Percentiles rank a stretch among this genome's conserved stretches.
Conservation (phyloP, 2,329 filamentous ascomycete genomes). For the Acarospora socialis region DNA sequence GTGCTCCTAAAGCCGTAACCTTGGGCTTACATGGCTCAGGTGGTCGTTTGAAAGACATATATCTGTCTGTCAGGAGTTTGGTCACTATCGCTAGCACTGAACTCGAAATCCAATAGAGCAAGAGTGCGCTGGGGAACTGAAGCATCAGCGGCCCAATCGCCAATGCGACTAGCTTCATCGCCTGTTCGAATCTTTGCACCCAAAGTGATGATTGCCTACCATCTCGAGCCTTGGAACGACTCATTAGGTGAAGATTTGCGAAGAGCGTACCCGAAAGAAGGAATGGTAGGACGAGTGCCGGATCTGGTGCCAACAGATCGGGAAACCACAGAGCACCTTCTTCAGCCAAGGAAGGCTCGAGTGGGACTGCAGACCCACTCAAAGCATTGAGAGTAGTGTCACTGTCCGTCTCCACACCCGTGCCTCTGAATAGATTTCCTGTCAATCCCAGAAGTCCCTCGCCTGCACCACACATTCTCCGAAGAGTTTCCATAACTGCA, state of each 20-base stretch:
- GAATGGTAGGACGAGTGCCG: conserved; percentile 35
- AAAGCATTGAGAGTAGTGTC: conserved; percentile 2
- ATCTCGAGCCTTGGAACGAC: background rate
- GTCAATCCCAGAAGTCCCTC: conserved; percentile 28
- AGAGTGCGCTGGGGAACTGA: conserved; percentile 30
- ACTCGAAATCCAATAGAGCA: conserved; percentile 38
- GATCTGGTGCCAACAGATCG: conserved; percentile 40
- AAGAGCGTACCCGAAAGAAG: conserved; percentile 35
- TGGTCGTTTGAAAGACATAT: conserved; percentile 24
- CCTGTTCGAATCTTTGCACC: conserved; percentile 18
- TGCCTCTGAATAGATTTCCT: background rate
- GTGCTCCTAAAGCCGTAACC: too few relatives aligned
- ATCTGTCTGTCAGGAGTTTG: conserved; percentile 24
- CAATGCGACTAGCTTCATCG: conserved; percentile 26
- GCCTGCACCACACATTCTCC: conserved; percentile 32
- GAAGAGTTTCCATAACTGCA: conserved; percentile 32
- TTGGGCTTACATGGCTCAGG: conserved; percentile 21
- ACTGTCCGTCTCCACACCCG: background rate
- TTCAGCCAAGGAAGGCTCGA: conserved; percentile 36
- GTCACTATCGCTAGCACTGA: conserved; percentile 29
- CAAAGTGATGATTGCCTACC: background rate
- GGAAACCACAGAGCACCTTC: conserved; percentile 50
- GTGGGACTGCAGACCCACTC: conserved; percentile 14
- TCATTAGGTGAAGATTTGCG: conserved; percentile 29
- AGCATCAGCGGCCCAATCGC: conserved; percentile 25